Evolutionary conservation across 331 rosid genomes (phyloP).

Genomic region (Spiraea crenata): DNA sequence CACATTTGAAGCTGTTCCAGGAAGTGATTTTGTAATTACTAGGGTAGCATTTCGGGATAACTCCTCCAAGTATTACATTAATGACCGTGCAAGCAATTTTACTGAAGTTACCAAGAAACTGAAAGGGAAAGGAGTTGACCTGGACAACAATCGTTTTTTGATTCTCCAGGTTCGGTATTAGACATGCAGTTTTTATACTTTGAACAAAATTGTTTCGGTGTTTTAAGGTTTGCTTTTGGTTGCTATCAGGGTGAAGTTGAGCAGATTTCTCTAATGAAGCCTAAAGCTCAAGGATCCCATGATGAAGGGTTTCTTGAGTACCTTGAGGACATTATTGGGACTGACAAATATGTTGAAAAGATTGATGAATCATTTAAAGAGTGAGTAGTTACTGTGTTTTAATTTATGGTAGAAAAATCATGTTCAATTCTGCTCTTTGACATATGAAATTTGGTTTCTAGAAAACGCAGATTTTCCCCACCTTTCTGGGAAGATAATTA

Average conservation of each 20-base stretch:
- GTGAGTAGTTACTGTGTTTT: conserved; percentile 46
- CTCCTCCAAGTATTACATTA: conserved; percentile 85
- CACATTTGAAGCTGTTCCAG: conserved; percentile 67
- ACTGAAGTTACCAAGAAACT: conserved; percentile 92
- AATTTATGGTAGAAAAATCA: not conserved
- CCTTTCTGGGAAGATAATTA: not conserved
- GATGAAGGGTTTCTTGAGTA: conserved; percentile 97
- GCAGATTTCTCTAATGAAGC: conserved; percentile 96
- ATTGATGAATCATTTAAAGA: conserved; percentile 72
- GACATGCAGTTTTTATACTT: not conserved
- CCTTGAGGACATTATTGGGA: conserved; percentile 94
- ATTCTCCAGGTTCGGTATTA: conserved; percentile 76
- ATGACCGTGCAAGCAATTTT: conserved; percentile 77
- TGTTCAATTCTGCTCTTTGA: not conserved
- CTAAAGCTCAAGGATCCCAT: conserved; percentile 96
- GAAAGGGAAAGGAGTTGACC: conserved; percentile 95
- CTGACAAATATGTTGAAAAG: conserved; percentile 85
- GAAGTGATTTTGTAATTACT: conserved; percentile 80
- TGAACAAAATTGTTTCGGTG: conserved; percentile 5
- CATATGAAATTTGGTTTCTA: not conserved
- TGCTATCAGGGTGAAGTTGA: conserved; percentile 86
- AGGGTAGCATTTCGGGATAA: conserved; percentile 89
- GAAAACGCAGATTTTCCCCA: not conserved
- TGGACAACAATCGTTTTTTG: conserved; percentile 89
- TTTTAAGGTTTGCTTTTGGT: conserved; percentile 30